These are phyloP conservation scores for Zygosaccharomyces pseudorouxii DNA, from an alignment of 805 yeast species.

Conservation along the genomic window DNA sequence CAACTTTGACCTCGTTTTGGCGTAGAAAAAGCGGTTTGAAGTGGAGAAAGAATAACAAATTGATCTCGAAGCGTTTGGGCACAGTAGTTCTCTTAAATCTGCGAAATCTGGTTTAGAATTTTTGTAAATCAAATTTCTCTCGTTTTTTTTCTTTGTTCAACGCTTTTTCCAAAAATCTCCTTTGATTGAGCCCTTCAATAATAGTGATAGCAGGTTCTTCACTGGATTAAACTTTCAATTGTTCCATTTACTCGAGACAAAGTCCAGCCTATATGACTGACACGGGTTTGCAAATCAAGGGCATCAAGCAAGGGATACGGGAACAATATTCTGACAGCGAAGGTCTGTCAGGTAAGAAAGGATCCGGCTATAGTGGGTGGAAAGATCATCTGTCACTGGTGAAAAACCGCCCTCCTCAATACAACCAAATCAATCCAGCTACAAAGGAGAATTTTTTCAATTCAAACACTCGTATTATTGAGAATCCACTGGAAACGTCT, in stretches of 20 bases:
- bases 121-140: background rate
- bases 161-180: background rate
- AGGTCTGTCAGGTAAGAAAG: constrained; percentile 4
- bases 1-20: background rate
- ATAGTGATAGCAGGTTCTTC: constrained; percentile 1
- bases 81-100: background rate
- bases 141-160: background rate
- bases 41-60: background rate
- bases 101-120: background rate
- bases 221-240: background rate
- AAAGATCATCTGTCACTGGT: constrained; percentile 20
- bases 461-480: constrained; percentile 21
- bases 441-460: constrained; percentile 21
- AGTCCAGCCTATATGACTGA: constrained; percentile 15
- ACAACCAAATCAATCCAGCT: constrained; percentile 14
- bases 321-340: constrained; percentile 11
- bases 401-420: constrained; percentile 16
- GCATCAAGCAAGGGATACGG: constrained; percentile 15
- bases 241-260: background rate
- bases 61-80: background rate
- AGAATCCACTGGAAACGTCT: constrained; percentile 19
- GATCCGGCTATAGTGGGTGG: constrained; percentile 19
- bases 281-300: constrained; percentile 13
- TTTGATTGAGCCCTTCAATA: constrained; percentile 2
- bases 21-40: background rate